Base-by-base conservation (phyloP, 345 rosid genomes). In the Garcia nutans region DNA sequence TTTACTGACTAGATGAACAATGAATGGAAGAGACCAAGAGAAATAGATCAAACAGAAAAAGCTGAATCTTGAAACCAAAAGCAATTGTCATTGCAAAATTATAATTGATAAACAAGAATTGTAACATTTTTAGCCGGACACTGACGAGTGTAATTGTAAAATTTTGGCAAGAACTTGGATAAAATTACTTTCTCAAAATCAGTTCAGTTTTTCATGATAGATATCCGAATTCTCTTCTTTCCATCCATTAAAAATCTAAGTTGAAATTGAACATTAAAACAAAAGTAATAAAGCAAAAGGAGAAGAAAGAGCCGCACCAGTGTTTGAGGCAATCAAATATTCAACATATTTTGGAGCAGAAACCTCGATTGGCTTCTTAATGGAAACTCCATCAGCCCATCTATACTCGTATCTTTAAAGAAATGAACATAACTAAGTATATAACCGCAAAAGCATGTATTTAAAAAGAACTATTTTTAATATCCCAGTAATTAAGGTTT, bases 331-430 rank as follows among this genome's bases (percentile, higher is more conserved):
- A 76, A 80, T 57, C 77, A 85, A 83, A 83, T 86, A 87, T 44
- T 90, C 95, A 0, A 86, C 95, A 28, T 90, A 88, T 52, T 87
- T 88, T 3, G 95, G 92, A 82, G 95, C 95, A 50, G 95, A 90
- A 26, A 90, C 95, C 81, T 88, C 88, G 9, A 88, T 86, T 5
- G 95, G 95, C 73, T 86, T 88, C 88, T 88, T 90, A n/a, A 90
- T 81, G n/a, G 78, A 71, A 19, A 88, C 89, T 22, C 95, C 95
- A 79, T 90, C 95, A 0, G 95, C 92, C 95, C 95, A 87, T 81
- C 91, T 85, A 76, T 90, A 90, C 78, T 87, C 92, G 3, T 90
- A 90, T 63, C 94, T 90, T 80, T 65, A 72, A 28, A 67, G 2
- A 24, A 23, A 67, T 42, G 8, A 61, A 60, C 33, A 55, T 0